A percentile compares a stretch with the other conserved stretches of the same genome.
Evolutionary conservation across 2,329 filamentous ascomycete species (phyloP).

Genomic region (Alternaria angustiovoidea): DNA sequence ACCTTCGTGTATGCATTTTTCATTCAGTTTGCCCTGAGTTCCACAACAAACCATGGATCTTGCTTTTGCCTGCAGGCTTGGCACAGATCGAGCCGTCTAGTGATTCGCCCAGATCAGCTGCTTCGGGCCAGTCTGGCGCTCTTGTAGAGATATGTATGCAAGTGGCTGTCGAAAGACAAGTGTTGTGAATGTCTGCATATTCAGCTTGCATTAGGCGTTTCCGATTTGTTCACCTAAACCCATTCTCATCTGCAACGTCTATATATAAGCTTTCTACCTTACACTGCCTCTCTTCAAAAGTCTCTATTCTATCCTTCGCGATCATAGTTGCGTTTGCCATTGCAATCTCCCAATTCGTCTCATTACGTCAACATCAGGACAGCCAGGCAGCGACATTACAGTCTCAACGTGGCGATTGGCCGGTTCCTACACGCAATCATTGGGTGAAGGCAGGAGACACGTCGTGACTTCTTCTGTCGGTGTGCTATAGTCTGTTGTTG

Average conservation of each 20-base stretch:
- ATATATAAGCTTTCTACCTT: background rate
- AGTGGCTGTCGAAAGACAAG: background rate
- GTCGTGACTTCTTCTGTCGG: background rate
- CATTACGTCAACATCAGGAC: conserved; percentile 5
- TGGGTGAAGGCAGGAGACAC: conserved; percentile 6
- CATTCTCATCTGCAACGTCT: background rate
- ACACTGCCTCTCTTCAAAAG: background rate
- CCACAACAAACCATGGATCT: background rate
- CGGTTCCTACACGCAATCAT: background rate
- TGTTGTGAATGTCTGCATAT: background rate
- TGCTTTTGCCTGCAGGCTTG: conserved; percentile 12
- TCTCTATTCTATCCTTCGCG: background rate
- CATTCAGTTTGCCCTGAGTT: conserved; percentile 1
- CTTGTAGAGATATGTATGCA: background rate
- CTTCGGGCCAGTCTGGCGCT: background rate
- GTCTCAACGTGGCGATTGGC: conserved; percentile 2
- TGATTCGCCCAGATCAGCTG: background rate
- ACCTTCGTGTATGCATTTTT: conserved; percentile 8
- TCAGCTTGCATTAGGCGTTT: background rate
- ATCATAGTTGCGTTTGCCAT: background rate
- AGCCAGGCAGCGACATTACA: conserved; percentile 1
- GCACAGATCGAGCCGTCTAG: background rate
- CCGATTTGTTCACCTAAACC: background rate
- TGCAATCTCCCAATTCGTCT: background rate
- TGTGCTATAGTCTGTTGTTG: background rate